These are phyloP conservation scores for Mycena crocata DNA, from an alignment of 768 basidiomycete genomes.

Conservation along the genomic window DNA sequence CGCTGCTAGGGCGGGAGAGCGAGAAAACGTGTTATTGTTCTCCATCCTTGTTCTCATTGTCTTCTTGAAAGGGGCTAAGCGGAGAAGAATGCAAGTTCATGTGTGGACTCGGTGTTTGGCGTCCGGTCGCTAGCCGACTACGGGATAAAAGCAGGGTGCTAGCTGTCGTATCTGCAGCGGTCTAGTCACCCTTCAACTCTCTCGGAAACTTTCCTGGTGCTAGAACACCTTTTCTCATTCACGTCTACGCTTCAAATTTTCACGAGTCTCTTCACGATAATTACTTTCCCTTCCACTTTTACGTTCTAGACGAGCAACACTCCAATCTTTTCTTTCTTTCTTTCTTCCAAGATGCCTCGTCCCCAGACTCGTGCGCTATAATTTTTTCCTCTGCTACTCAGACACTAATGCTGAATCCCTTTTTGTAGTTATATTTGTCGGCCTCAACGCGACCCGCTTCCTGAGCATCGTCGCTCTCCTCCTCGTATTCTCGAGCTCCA, in stretches of 20 bases:
- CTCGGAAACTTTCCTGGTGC: slow-evolving; percentile 22
- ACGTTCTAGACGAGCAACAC: slow-evolving; percentile 24
- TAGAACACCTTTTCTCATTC: too few relatives aligned
- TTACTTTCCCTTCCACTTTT: too few relatives aligned
- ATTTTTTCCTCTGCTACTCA: too few relatives aligned
- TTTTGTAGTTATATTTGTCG: slow-evolving; percentile 66
- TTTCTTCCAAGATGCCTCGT: slow-evolving; percentile 29
- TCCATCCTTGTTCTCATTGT: slow-evolving; percentile 36
- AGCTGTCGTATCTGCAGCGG: slow-evolving; percentile 5
- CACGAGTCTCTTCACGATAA: slow-evolving; percentile 28
- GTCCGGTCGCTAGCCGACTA: slow-evolving; percentile 15
- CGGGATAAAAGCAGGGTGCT: slow-evolving; percentile 12
- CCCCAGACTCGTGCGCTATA: slow-evolving; percentile 19
- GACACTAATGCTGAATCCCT: background rate
- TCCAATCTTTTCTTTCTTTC: slow-evolving; percentile 10
- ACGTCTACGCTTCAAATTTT: slow-evolving; percentile 26
- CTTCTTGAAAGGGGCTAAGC: slow-evolving; percentile 27
- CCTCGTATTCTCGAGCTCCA: slow-evolving; percentile 83
- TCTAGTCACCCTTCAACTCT: slow-evolving; percentile 4
- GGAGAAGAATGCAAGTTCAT: slow-evolving; percentile 22
- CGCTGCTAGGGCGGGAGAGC: too few relatives aligned
- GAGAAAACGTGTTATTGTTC: too few relatives aligned
- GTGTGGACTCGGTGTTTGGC: slow-evolving; percentile 28
- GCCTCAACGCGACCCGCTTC: slow-evolving; percentile 80
- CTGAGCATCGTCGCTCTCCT: slow-evolving; percentile 85